These are phyloP conservation scores for Globisporangium splendens DNA, from an alignment of 352 stramenopile species.

Conservation along the genomic window DNA sequence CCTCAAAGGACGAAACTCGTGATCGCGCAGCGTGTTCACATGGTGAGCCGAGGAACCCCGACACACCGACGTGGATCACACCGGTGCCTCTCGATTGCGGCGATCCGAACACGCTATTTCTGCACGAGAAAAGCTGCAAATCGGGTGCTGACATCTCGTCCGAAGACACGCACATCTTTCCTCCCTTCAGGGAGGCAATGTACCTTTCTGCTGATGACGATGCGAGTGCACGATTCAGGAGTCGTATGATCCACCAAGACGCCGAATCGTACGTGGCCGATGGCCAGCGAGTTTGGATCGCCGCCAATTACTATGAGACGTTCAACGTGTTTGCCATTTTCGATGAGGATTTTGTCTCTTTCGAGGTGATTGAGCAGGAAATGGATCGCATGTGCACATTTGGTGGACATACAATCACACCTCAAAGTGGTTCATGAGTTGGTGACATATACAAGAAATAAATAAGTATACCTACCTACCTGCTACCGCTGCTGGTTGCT, in stretches of 20 bases:
- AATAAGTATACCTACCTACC: neutral
- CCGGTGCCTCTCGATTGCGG: constrained; percentile 35
- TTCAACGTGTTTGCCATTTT: constrained; percentile 38
- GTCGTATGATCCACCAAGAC: constrained; percentile 33
- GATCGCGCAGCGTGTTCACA: neutral
- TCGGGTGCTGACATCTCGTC: constrained; percentile 37
- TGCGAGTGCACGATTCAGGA: neutral
- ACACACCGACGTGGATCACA: constrained; percentile 33
- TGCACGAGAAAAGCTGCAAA: constrained; percentile 23
- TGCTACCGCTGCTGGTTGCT: no score
- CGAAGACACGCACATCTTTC: constrained; percentile 45
- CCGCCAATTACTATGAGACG: constrained; percentile 45
- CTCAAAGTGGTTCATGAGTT: neutral
- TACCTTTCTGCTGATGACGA: neutral
- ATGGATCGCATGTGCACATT: constrained; percentile 33
- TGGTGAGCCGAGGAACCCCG: constrained; percentile 8
- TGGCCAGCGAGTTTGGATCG: constrained; percentile 31
- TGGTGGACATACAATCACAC: constrained; percentile 13
- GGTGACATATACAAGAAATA: neutral
- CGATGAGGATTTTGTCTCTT: constrained; percentile 21
- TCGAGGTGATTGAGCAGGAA: constrained; percentile 35
- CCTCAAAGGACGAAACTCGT: neutral
- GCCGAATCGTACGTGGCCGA: constrained; percentile 24
- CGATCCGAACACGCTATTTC: constrained; percentile 33
- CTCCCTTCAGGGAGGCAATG: constrained; percentile 10